Evolutionary conservation across 2,329 filamentous ascomycete species (phyloP).

Genomic region (Thielaviopsis euricoi): DNA sequence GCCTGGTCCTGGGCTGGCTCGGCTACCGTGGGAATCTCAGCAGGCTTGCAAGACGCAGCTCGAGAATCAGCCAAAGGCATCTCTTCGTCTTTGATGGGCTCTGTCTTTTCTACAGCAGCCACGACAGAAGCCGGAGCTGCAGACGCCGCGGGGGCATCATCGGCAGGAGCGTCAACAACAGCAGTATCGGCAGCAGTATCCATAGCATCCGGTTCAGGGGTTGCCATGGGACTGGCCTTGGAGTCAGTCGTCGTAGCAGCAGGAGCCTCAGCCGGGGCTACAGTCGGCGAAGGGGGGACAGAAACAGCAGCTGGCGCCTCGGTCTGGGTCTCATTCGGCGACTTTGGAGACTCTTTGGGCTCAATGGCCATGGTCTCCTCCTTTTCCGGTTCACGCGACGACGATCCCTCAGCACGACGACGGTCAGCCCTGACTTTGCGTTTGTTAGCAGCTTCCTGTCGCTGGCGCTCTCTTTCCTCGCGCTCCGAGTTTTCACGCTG

Average conservation of each 20-base stretch:
- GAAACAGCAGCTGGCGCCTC: not conserved
- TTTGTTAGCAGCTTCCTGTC: slow-evolving; percentile 59
- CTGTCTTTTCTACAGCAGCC: not conserved
- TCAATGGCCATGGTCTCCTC: slow-evolving; percentile 18
- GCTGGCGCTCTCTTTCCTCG: slow-evolving; percentile 59
- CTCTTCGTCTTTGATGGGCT: slow-evolving; percentile 34
- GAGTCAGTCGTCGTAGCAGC: not conserved
- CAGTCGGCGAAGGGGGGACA: not conserved
- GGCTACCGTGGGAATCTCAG: not conserved
- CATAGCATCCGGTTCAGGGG: not conserved
- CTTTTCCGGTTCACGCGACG: slow-evolving; percentile 15
- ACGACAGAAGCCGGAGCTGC: not conserved
- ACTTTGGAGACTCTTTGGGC: slow-evolving; percentile 6
- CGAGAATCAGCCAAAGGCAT: slow-evolving; percentile 30
- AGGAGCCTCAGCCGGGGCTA: not conserved
- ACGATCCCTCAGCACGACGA: slow-evolving; percentile 61
- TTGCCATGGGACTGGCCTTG: not conserved
- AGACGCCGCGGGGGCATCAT: too few relatives aligned
- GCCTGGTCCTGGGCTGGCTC: not conserved
- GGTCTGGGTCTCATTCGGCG: not conserved
- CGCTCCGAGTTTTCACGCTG: slow-evolving; percentile 48
- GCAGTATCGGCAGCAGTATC: not conserved
- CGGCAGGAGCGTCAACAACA: not conserved
- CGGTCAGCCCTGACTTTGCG: slow-evolving; percentile 70
- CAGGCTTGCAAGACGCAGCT: slow-evolving; percentile 1